Percentiles rank a stretch among this genome's conserved stretches.
phyloP scores from a whole-genome alignment of 306 rosid genomes.

The Rubus idaeus region DNA sequence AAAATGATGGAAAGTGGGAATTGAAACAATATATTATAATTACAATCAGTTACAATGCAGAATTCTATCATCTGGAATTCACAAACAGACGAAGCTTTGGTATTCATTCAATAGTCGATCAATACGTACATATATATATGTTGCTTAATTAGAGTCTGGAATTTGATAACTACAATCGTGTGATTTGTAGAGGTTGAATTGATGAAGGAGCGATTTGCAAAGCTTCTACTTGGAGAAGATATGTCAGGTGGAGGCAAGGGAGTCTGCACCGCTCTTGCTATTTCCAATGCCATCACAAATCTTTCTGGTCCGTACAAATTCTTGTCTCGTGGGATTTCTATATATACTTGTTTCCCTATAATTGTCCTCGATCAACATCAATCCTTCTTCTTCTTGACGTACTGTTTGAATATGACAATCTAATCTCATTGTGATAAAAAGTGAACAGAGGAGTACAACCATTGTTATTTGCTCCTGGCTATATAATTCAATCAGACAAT shows the following conservation, averaged over 20 bases:
- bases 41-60: not conserved
- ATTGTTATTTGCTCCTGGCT: not conserved
- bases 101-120: not conserved
- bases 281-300: slow-evolving; percentile 51
- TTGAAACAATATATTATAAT: not conserved
- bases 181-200: slow-evolving; percentile 32
- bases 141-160: not conserved
- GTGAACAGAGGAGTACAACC: not conserved
- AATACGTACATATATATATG: too few relatives aligned
- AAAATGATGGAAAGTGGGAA: not conserved
- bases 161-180: not conserved
- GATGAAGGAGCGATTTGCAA: slow-evolving; percentile 55
- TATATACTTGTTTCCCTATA: not conserved
- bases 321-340: not conserved
- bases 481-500: not conserved
- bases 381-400: not conserved
- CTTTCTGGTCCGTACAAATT: slow-evolving; percentile 39
- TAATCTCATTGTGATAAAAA: too few relatives aligned
- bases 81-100: not conserved
- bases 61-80: not conserved
- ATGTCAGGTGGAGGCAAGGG: slow-evolving; percentile 57
- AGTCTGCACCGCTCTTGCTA: slow-evolving; percentile 48
- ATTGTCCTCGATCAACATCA: not conserved
- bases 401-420: not conserved
- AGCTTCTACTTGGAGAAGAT: slow-evolving; percentile 53